Evolutionary conservation across 768 basidiomycete genomes (phyloP).

Genomic region (Zangia roseola): DNA sequence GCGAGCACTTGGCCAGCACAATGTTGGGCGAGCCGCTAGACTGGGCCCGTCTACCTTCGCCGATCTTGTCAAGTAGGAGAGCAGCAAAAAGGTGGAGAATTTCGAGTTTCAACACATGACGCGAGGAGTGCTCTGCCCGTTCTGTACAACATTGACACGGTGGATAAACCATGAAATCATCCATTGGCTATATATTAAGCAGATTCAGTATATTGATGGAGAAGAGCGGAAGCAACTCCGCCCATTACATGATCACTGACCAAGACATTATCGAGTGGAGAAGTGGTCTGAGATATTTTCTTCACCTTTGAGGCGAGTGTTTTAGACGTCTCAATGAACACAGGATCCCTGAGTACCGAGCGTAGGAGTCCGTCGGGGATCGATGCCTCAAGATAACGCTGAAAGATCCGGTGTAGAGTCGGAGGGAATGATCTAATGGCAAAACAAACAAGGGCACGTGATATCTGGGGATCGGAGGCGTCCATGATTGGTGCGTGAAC

Average conservation of each 20-base stretch:
- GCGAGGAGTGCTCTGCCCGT: constrained; percentile 20
- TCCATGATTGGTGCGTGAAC: constrained; percentile 38
- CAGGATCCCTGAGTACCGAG: constrained; percentile 19
- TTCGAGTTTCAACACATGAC: constrained; percentile 40
- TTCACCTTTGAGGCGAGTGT: constrained; percentile 15
- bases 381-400: constrained; percentile 20
- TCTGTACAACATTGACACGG: constrained; percentile 30
- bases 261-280: constrained; percentile 20
- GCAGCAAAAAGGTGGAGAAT: constrained; percentile 42
- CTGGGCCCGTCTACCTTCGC: constrained; percentile 8
- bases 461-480: constrained; percentile 1
- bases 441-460: constrained; percentile 28
- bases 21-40: background rate
- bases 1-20: constrained; percentile 6
- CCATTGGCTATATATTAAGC: constrained; percentile 45
- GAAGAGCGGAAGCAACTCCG: constrained; percentile 12
- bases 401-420: constrained; percentile 15
- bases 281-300: constrained; percentile 2
- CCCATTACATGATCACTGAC: constrained; percentile 26
- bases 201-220: constrained; percentile 20
- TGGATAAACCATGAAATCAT: constrained; percentile 46
- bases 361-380: constrained; percentile 11
- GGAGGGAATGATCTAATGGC: constrained; percentile 21
- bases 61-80: constrained; percentile 37
- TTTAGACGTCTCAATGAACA: constrained; percentile 11